phyloP scores from a whole-genome alignment of 106 monocot species.

The Vanilla planifolia region DNA sequence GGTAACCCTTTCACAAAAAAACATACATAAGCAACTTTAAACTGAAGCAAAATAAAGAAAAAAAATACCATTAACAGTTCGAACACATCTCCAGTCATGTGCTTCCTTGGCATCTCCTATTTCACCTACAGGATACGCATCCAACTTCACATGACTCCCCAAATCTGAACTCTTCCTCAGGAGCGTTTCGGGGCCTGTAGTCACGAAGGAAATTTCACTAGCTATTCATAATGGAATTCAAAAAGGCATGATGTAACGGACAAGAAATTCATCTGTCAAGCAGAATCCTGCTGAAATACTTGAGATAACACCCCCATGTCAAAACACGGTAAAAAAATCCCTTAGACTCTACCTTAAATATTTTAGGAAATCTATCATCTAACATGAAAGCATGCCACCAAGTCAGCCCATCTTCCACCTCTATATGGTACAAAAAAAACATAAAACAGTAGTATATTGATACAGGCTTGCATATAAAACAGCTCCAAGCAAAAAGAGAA shows the following conservation, averaged over 20 bases:
- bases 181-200: conserved; percentile 78
- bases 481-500: no score
- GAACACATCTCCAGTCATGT: conserved; percentile 84
- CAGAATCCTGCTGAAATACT: background rate
- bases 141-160: conserved; percentile 22
- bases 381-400: no score
- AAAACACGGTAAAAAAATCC: background rate
- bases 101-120: conserved; percentile 66
- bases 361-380: no score
- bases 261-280: background rate
- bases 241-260: background rate
- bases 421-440: no score
- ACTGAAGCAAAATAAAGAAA: background rate
- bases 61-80: conserved; percentile 55
- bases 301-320: background rate
- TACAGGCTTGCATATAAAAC: no score
- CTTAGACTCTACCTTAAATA: no score
- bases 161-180: conserved; percentile 59
- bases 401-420: no score
- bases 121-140: conserved; percentile 41
- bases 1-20: background rate
- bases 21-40: background rate
- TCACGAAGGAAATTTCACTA: conserved; percentile 3
- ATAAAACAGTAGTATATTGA: no score
- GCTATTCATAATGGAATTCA: background rate